Evolutionary conservation across 1,284 basidiomycete species (phyloP).

Genomic region (Ustilago curta): DNA sequence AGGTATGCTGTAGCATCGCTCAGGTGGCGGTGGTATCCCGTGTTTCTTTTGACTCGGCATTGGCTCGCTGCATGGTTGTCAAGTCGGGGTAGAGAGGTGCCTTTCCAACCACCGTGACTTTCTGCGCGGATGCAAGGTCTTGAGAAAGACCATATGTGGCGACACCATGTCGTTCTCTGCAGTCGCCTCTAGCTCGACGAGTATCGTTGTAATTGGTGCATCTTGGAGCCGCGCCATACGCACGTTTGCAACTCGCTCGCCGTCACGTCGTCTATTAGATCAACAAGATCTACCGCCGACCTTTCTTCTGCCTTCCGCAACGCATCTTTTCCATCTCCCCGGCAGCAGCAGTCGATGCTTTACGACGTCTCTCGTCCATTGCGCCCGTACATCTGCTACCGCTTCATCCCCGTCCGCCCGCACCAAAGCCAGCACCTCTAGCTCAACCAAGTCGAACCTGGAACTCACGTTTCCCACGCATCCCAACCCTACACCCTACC

Average conservation of each 20-base stretch:
- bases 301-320: slow-evolving; percentile 14
- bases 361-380: too few relatives aligned
- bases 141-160: too few relatives aligned
- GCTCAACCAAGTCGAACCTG: neutral
- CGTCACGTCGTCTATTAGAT: too few relatives aligned
- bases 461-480: slow-evolving; percentile 25
- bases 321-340: neutral
- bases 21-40: too few relatives aligned
- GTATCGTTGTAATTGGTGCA: neutral
- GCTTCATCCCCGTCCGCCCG: neutral
- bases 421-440: neutral
- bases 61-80: too few relatives aligned
- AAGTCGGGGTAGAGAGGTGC: too few relatives aligned
- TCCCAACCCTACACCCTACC: slow-evolving; percentile 57
- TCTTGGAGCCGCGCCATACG: neutral
- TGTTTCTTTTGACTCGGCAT: too few relatives aligned
- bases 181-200: neutral
- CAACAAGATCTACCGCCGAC: neutral
- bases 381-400: neutral
- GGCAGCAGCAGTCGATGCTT: too few relatives aligned
- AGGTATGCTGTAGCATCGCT: too few relatives aligned
- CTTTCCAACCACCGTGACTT: too few relatives aligned
- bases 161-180: too few relatives aligned
- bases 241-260: neutral
- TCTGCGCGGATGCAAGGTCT: too few relatives aligned